A percentile compares a stretch with the other conserved stretches of the same genome.
Conservation (phyloP, 2,329 filamentous ascomycete species). For the Fusarium udum region DNA sequence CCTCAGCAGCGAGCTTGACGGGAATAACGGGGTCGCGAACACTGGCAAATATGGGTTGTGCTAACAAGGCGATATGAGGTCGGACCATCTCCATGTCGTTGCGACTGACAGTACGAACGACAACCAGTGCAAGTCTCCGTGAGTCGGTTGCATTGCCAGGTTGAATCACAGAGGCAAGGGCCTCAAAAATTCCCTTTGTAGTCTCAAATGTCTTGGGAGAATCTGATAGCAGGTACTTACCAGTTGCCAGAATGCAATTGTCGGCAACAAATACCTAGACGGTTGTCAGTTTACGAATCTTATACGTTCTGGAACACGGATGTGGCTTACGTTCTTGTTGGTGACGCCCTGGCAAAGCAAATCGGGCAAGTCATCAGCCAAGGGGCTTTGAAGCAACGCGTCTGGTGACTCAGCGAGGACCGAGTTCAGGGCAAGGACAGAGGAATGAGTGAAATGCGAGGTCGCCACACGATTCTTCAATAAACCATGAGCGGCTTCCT, state of each 20-base stretch:
- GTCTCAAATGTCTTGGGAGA: constrained; percentile 77
- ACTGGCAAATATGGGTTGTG: constrained; percentile 84
- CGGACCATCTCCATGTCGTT: constrained; percentile 81
- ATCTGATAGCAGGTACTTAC: constrained; percentile 84
- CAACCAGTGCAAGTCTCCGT: constrained; percentile 85
- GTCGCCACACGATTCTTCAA: constrained; percentile 81
- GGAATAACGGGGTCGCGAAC: constrained; percentile 94
- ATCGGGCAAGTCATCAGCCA: constrained; percentile 79
- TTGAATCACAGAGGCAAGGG: constrained; percentile 77
- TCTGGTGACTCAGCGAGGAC: constrained; percentile 83
- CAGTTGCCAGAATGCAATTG: constrained; percentile 87
- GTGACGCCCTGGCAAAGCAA: constrained; percentile 82
- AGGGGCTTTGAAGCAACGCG: constrained; percentile 70
- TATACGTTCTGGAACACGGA: not conserved
- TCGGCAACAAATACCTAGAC: constrained; percentile 81
- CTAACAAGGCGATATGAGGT: constrained; percentile 82
- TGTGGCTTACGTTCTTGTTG: constrained; percentile 73
- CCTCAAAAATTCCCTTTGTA: constrained; percentile 81
- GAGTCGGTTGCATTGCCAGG: constrained; percentile 84
- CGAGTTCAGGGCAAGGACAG: constrained; percentile 87
- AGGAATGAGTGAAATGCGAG: constrained; percentile 77
- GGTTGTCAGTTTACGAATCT: not conserved
- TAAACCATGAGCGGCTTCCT: constrained; percentile 69
- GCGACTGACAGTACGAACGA: constrained; percentile 85
- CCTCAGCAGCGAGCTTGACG: constrained; percentile 93